Evolutionary conservation across 306 rosid species (phyloP).

Genomic region (Sicyos edulis): DNA sequence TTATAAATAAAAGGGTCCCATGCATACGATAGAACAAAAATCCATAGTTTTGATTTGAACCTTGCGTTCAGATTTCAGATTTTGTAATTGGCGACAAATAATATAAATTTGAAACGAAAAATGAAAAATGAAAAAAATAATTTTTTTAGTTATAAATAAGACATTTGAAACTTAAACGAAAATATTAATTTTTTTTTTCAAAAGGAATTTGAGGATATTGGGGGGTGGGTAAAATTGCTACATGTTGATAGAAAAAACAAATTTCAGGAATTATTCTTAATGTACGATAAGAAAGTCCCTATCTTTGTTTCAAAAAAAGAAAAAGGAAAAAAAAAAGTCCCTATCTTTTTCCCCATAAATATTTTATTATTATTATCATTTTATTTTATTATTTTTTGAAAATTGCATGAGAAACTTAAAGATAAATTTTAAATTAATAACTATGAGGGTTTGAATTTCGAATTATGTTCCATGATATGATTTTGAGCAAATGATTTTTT

Average conservation of each 20-base stretch:
- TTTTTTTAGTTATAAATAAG: background rate
- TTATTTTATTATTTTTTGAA: too few species aligned
- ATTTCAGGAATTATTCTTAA: conserved; percentile 5
- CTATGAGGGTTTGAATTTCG: background rate
- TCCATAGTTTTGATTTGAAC: conserved; percentile 12
- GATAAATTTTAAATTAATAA: background rate
- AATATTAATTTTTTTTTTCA: background rate
- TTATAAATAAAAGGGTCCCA: conserved; percentile 2
- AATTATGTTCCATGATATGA: background rate
- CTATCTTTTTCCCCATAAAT: background rate
- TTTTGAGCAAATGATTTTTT: background rate
- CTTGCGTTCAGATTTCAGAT: conserved; percentile 18
- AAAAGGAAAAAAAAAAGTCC: conserved; percentile 9
- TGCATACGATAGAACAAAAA: conserved; percentile 8
- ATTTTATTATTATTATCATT: background rate
- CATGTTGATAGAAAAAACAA: too few species aligned
- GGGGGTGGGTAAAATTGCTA: too few species aligned
- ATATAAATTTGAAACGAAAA: background rate
- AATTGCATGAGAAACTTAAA: background rate
- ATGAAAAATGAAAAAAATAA: too few species aligned
- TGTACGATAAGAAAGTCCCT: conserved; percentile 5
- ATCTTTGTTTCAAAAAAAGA: too few species aligned
- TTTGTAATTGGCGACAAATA: background rate
- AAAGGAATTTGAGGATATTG: background rate
- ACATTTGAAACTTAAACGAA: background rate